phyloP scores from a whole-genome alignment of 2,329 filamentous ascomycete species.

The Ophiostoma sp. region DNA sequence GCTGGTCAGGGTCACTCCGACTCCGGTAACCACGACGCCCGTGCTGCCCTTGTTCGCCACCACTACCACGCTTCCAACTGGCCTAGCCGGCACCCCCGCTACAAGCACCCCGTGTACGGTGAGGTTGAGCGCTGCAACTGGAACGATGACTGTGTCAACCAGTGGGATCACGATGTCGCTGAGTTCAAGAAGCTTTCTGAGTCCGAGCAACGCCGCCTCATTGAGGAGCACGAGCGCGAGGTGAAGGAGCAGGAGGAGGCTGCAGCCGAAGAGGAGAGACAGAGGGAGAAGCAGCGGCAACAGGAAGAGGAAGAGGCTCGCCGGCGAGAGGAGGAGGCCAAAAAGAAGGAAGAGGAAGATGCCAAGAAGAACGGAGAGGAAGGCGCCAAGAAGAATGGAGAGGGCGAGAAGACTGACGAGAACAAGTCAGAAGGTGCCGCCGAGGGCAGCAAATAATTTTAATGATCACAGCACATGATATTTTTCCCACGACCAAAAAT shows the following conservation, averaged over 20 bases:
- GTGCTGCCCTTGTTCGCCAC: conserved; percentile 64
- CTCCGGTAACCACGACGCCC: conserved; percentile 63
- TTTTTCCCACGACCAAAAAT: conserved; percentile 14
- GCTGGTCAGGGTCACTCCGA: conserved; percentile 69
- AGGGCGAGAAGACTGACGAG: conserved; percentile 4
- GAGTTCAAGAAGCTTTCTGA: conserved; percentile 54
- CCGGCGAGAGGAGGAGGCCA: conserved; percentile 20
- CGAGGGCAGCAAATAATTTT: conserved; percentile 12
- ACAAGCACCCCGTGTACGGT: conserved; percentile 62
- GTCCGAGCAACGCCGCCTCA: conserved; percentile 52
- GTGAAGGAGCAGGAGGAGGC: conserved; percentile 31
- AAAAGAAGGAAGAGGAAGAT: conserved; percentile 21
- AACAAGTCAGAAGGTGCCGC: neutral
- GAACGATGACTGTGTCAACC: conserved; percentile 56
- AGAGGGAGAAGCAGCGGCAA: conserved; percentile 33
- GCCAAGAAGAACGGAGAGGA: conserved; percentile 19
- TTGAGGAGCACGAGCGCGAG: conserved; percentile 37
- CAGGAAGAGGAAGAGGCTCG: conserved; percentile 23
- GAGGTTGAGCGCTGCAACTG: conserved; percentile 69
- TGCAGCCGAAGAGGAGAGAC: conserved; percentile 25
- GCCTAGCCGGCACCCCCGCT: conserved; percentile 62
- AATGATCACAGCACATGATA: conserved; percentile 7
- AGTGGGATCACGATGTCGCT: conserved; percentile 61
- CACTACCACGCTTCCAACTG: conserved; percentile 71
- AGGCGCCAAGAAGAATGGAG: neutral